Base-by-base conservation (phyloP, 805 yeast species). In the Groenewaldozyma tartarivorans region DNA sequence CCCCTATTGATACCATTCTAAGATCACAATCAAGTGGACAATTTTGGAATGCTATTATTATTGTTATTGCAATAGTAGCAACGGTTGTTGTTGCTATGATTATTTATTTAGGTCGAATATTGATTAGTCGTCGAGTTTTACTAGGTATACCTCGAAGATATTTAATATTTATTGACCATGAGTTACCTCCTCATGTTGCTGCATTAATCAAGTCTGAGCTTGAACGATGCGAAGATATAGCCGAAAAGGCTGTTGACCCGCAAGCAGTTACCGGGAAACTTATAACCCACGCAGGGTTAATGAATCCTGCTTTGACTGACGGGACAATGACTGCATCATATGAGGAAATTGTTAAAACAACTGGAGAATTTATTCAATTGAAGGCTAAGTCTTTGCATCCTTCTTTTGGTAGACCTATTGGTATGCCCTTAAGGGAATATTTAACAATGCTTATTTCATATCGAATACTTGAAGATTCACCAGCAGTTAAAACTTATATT, bases 121-220 rank as follows among this genome's bases (percentile, higher is more conserved):
- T 77, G 42, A 68, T 72, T 19, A 67, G 72, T 41, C 68, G 79
- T 43, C 68, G 75, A 39, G 65, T 79, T 38, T 54, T 87, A 46
- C 74, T 75, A 44, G 92, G 81, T 48, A 82, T 88, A 16, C 96
- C 96, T 0, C 74, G 81, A 46, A 63, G 75, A 17, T 86, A 85
- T 57, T 68, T 87, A 20, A 88, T 95, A 1, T 66, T 75, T 15
- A 60, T 68, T 4, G 77, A 72, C 44, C 29, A 13, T n/a, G 85
- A 79, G 51, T 56, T 79, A 32, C 79, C 83, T 1, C 58, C 57
- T n/a, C 56, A 61, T 2, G 66, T 72, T 43, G 58, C 71, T 33
- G 48, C 53, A 4, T 52, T 60, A 49, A 66, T 79, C 19, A 48
- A 57, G 3, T 49, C 53, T 29, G 71, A 70, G 39, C 60, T 70